These are phyloP conservation scores for Gleditsia sinensis DNA, from an alignment of 306 rosid species.

Conservation along the genomic window DNA sequence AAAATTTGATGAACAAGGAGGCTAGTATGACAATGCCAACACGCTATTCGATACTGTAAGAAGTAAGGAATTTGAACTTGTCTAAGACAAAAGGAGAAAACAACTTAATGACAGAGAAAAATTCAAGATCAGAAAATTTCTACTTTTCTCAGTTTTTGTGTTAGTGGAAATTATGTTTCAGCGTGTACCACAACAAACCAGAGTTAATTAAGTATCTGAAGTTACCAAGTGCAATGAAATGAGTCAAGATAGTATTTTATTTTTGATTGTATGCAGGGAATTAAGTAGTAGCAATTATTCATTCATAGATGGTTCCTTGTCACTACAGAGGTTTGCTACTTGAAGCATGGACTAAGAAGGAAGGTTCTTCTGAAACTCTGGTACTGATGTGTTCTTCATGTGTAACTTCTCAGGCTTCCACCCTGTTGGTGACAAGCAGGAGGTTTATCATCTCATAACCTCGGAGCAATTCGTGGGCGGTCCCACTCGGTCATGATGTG, in stretches of 20 bases:
- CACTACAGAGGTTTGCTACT: constrained; percentile 1
- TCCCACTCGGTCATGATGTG: constrained; percentile 81
- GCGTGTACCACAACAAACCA: no score
- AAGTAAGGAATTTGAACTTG: no score
- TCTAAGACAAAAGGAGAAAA: no score
- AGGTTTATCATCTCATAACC: constrained; percentile 29
- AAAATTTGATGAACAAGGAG: no score
- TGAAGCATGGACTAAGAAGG: constrained; percentile 20
- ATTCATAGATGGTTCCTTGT: background rate
- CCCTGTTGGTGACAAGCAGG: constrained; percentile 4
- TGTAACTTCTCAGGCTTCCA: background rate
- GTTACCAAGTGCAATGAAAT: constrained; percentile 19
- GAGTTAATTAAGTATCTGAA: background rate
- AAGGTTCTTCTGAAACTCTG: constrained; percentile 20
- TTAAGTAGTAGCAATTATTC: background rate
- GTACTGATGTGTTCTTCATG: background rate
- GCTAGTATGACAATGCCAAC: background rate
- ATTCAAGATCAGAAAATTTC: no score
- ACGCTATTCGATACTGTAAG: no score
- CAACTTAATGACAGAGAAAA: no score
- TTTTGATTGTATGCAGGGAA: constrained; percentile 1
- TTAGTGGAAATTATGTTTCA: no score
- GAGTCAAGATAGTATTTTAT: constrained; percentile 5
- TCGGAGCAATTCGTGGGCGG: constrained; percentile 53
- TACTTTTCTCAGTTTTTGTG: no score